Base-by-base conservation (phyloP, 305 asterid genomes). In the Salvia sclarea region DNA sequence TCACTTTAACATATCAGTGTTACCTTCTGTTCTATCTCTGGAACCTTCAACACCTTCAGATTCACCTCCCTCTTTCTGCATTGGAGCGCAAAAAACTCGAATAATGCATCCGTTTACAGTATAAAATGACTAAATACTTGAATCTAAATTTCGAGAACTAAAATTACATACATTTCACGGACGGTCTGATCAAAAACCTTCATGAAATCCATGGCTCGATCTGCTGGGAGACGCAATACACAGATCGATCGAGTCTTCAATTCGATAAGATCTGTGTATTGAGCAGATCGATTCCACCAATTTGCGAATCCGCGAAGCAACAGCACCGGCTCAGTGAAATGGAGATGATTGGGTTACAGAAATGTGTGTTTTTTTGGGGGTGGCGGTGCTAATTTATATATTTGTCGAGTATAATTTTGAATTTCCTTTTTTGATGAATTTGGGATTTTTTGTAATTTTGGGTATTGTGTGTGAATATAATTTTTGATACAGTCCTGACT, bases 21-120 rank as follows among this genome's bases (percentile, higher is more conserved):
- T 71, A 88, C 99, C 97, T 95, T 95, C 77, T 95, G 99, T 78
- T 95, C 99, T 61, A 95, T 92, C 83, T 95, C 99, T 28, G 99
- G 97, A 56, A 95, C 96, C 85, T 95, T 92, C 80, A 95, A 75
- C 63, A 95, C 99, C 85, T 92, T 95, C 90, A 95, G 79, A 86
- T 95, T 95, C 73, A 95, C 99, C 89, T 95, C 99, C 76, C 99
- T 86, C 85, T 92, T 95, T 78, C 98, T 94, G 95, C 81, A 80
- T 66, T 45, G 8, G 53, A 62, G 44, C 10, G 56, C 30, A 12
- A 30, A 49, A 33, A 52, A 30, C n/a, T 45, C 17, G 71, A 75
- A 52, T 3, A 18, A 49, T 20, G 52, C 22, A 14, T 18, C 48
- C 56, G 41, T 54, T 35, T 11, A 52, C 63, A 44, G 50, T 22